These are phyloP conservation scores for Trichocomaceae sp. DNA, from an alignment of 2,329 filamentous ascomycete genomes.

Conservation along the genomic window DNA sequence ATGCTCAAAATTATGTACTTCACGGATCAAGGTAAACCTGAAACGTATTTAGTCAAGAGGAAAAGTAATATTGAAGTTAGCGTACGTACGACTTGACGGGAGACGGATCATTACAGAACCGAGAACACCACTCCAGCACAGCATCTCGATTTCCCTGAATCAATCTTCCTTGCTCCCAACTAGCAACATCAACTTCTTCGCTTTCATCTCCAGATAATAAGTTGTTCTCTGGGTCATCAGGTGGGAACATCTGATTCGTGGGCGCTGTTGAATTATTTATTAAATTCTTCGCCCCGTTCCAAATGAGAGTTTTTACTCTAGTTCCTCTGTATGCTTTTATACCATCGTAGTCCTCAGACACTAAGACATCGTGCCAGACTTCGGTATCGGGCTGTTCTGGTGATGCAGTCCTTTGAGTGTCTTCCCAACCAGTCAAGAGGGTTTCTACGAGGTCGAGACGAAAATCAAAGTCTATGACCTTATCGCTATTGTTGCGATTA, in stretches of 20 bases:
- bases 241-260: not conserved
- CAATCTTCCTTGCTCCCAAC: not conserved
- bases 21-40: constrained; percentile 28
- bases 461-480: constrained; percentile 27
- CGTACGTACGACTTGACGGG: constrained; percentile 31
- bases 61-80: no score
- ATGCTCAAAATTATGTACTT: constrained; percentile 25
- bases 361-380: constrained; percentile 14
- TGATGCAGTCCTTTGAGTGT: not conserved
- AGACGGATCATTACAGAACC: constrained; percentile 31
- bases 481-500: constrained; percentile 17
- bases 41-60: not conserved
- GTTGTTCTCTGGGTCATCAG: not conserved
- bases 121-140: constrained; percentile 28
- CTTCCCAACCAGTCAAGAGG: constrained; percentile 16
- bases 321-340: constrained; percentile 23
- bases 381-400: not conserved
- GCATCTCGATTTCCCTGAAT: constrained; percentile 9
- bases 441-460: constrained; percentile 20
- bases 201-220: not conserved
- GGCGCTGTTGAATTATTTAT: constrained; percentile 8
- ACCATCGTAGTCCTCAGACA: constrained; percentile 21
- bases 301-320: constrained; percentile 14
- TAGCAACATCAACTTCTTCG: not conserved
- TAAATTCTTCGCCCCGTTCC: constrained; percentile 7